Evolutionary conservation across 441 rosid species (phyloP).

Genomic region (Metrosideros polymorpha): DNA sequence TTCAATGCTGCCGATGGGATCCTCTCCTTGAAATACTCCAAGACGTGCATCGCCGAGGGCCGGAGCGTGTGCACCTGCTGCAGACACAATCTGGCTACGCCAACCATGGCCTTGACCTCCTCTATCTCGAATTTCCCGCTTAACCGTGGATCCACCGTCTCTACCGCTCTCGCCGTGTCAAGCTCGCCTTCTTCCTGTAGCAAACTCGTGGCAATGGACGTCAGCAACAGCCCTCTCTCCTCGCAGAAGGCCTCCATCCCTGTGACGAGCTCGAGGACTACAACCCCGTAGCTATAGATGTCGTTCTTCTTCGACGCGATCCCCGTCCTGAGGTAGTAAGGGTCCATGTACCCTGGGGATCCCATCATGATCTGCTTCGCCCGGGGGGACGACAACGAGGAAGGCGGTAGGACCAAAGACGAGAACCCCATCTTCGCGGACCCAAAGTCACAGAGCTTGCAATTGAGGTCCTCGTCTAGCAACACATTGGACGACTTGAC

Average conservation of each 20-base stretch:
- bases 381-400: slow-evolving; percentile 11
- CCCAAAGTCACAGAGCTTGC: slow-evolving; percentile 85
- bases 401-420: slow-evolving; percentile 35
- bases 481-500: slow-evolving; percentile 76
- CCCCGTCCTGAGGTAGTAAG: slow-evolving; percentile 69
- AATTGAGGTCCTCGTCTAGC: slow-evolving; percentile 48
- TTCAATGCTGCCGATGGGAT: slow-evolving; percentile 3
- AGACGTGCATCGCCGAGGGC: slow-evolving; percentile 48
- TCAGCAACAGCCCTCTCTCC: slow-evolving; percentile 42
- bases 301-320: slow-evolving; percentile 76
- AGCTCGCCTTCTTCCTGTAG: slow-evolving; percentile 12
- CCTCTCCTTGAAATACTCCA: slow-evolving; percentile 24
- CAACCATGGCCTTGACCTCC: slow-evolving; percentile 48
- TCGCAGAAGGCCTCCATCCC: slow-evolving; percentile 63
- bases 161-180: slow-evolving; percentile 11
- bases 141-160: slow-evolving; percentile 50
- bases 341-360: slow-evolving; percentile 89
- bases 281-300: slow-evolving; percentile 70
- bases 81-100: slow-evolving; percentile 41
- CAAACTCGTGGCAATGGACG: slow-evolving; percentile 24
- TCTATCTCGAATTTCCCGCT: slow-evolving; percentile 31
- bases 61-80: slow-evolving; percentile 37
- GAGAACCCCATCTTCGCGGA: slow-evolving; percentile 83
- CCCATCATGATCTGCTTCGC: slow-evolving; percentile 58
- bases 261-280: slow-evolving; percentile 58